Evolutionary conservation across 345 rosid genomes (phyloP).

Genomic region (Lenwebbia sp.): DNA sequence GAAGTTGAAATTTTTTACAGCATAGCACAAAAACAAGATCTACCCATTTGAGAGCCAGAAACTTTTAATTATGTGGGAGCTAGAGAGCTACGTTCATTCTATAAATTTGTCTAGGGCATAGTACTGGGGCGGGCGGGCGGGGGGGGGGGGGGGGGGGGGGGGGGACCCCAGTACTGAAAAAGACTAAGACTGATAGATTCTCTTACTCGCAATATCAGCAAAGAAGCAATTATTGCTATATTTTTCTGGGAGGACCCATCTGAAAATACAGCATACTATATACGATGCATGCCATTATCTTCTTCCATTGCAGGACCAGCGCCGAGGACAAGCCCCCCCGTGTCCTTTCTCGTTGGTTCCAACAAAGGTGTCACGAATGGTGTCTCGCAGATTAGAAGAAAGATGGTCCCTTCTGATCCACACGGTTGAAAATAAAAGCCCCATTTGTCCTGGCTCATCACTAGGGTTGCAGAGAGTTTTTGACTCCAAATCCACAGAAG

Average conservation of each 20-base stretch:
- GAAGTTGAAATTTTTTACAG: background rate
- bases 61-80: background rate
- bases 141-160: background rate
- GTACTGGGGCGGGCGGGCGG: too few relatives aligned
- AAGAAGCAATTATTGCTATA: slow-evolving; percentile 15
- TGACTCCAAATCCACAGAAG: background rate
- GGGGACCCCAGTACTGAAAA: background rate
- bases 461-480: background rate
- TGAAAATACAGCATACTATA: background rate
- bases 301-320: background rate
- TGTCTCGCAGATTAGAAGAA: background rate
- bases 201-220: slow-evolving; percentile 5
- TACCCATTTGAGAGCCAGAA: background rate
- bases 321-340: background rate
- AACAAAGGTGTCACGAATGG: background rate
- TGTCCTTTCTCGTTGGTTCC: background rate
- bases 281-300: background rate
- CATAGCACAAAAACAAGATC: background rate
- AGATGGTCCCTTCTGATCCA: background rate
- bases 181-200: background rate
- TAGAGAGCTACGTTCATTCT: background rate
- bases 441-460: background rate
- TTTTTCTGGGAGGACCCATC: slow-evolving; percentile 13
- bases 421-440: background rate
- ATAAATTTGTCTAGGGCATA: background rate